Evolutionary conservation across 805 yeast species (phyloP).

Genomic region (Kuraishia borneana): DNA sequence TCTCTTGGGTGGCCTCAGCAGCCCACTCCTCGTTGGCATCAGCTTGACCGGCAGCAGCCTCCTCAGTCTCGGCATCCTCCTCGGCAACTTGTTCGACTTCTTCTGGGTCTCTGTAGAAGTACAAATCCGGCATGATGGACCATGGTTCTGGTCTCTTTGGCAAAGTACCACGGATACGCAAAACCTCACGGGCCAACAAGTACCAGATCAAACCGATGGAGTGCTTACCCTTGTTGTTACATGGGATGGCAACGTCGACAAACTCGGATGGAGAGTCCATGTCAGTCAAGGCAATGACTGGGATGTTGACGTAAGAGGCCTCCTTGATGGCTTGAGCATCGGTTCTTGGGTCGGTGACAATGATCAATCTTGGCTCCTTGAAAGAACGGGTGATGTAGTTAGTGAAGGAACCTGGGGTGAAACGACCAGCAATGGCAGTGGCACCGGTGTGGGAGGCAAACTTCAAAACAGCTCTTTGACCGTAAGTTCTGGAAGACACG

Average conservation of each 20-base stretch:
- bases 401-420: constrained; percentile 99
- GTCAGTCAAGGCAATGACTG: constrained; percentile 98
- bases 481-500: constrained; percentile 97
- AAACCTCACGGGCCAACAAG: constrained; percentile 98
- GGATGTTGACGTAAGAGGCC: constrained; percentile 99
- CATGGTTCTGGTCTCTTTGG: constrained; percentile 95
- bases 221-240: constrained; percentile 99
- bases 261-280: constrained; percentile 98
- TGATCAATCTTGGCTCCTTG: constrained; percentile 99
- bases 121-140: constrained; percentile 99
- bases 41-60: constrained; percentile 50
- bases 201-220: constrained; percentile 99
- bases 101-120: constrained; percentile 99
- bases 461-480: constrained; percentile 99
- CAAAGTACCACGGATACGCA: constrained; percentile 96
- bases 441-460: constrained; percentile 99
- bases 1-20: constrained; percentile 41
- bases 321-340: constrained; percentile 99
- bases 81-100: constrained; percentile 69
- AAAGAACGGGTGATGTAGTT: constrained; percentile 99
- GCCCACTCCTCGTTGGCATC: constrained; percentile 59
- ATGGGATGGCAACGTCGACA: constrained; percentile 99
- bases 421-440: constrained; percentile 99
- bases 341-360: constrained; percentile 99
- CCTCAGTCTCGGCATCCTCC: constrained; percentile 55